phyloP scores from a whole-genome alignment of 1,284 basidiomycete species.

The Malassezia equina region DNA sequence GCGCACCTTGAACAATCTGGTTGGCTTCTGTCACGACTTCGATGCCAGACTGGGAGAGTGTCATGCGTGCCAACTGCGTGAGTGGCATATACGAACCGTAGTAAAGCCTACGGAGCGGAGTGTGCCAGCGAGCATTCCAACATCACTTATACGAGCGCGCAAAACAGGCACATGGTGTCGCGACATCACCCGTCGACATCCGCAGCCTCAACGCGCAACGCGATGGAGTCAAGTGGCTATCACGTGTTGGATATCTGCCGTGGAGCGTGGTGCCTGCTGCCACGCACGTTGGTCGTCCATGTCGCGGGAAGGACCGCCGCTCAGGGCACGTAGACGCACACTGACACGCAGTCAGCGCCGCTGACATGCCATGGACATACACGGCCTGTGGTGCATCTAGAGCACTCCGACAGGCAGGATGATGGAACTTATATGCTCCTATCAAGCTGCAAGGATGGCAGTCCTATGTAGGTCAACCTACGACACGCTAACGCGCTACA shows the following conservation, averaged over 20 bases:
- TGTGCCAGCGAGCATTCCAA: not conserved
- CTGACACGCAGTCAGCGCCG: constrained; percentile 41
- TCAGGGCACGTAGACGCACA: not conserved
- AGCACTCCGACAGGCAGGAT: constrained; percentile 67
- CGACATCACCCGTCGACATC: too few species aligned
- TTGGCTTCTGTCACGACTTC: constrained; percentile 11
- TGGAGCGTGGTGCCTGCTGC: not conserved
- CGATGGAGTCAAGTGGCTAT: not conserved
- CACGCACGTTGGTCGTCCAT: not conserved
- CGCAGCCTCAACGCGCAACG: not conserved
- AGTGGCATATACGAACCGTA: not conserved
- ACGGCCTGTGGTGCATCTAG: constrained; percentile 81
- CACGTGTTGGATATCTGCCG: not conserved
- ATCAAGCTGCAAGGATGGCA: constrained; percentile 47
- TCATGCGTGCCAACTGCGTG: constrained; percentile 9
- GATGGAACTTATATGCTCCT: constrained; percentile 50
- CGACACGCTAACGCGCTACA: not conserved
- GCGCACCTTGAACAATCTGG: constrained; percentile 4
- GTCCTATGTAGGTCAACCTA: constrained; percentile 31
- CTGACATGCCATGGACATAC: constrained; percentile 54
- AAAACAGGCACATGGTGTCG: not conserved
- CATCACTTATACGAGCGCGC: constrained; percentile 4
- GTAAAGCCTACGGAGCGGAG: constrained; percentile 7
- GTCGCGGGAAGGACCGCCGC: not conserved
- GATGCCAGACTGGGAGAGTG: constrained; percentile 14